Evolutionary conservation across 345 rosid genomes (phyloP), one percentile per base, ranked within the genome.

Genomic region (Melaleuca alternifolia): DNA sequence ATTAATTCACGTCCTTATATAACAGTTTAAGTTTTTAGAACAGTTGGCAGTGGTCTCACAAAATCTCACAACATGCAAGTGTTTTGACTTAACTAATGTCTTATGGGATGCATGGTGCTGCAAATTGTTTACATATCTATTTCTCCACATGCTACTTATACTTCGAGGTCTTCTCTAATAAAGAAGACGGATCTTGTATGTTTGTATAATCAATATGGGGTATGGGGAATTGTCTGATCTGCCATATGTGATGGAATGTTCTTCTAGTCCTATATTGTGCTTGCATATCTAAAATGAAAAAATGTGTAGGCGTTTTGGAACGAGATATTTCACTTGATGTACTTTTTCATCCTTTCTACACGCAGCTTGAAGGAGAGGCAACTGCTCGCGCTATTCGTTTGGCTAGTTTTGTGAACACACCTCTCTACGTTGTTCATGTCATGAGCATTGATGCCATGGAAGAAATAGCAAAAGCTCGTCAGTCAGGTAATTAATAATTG

Each of bases 361-460:
- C 91, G 89, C 95, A 97, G 99, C 94, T 96, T 30, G 98, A 97
- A 90, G 97, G 95, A 89, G 99, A 97, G 93, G 99, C 99, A 90
- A 97, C 99, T 86, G 87, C 97, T 84, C 94, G 99, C 51, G 99
- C 99, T 71, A 92, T 97, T 92, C 98, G 90, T 86, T 95, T 96
- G 91, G 99, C 99, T 30, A 87, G 87, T 85, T 97, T 97, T 92
- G 95, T 96, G 86, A 93, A 96, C 91, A 96, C 98, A 2, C 99
- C 99, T 82, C 96, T 97, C 24, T 97, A 97, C 88, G 96, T 96
- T 61, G 99, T 96, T 89, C 99, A 97, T 92, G 99, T 97, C 88
- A 97, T 97, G 98, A 97, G 99, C 94, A 93, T 92, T 82, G 99
- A 97, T 90, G 99, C 99, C 61, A 94, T 97, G 98, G 99, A 97